Evolutionary conservation across 805 yeast species (phyloP), one percentile per base, ranked within the genome.

Genomic region (Suhomyces tanzawaensis): DNA sequence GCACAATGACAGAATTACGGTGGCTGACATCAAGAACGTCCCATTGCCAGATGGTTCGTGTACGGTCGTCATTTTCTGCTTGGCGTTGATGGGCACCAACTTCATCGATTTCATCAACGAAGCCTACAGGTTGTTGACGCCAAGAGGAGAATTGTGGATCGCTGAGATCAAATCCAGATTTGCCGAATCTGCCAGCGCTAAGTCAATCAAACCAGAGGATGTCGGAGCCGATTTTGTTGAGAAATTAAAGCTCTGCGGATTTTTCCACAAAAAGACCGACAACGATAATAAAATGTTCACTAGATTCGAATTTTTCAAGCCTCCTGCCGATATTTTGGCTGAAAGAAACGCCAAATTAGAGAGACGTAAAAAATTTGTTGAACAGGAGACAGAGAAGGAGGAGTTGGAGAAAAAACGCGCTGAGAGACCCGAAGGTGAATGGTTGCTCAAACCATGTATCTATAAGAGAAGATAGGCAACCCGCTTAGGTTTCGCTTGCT

Each of bases 21-120:
- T 91, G n/a, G 97, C 98, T 0, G 99, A 93, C 66, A 86, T 93
- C 48, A 84, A 80, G 56, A 74, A 87, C 52, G 96, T 91, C 8
- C 99, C 99, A 15, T 62, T 93, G 46, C 74, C 71, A 2, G 88
- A 89, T 56, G 74, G 74, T 37, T 82, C 93, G 1, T 88, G 93
- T 52, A 77, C 89, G 17, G 72, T 93, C 31, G 99, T 87, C n/a
- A 77, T 93, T 4, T 93, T 90, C 62, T 93, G 99, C 61, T 71
- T 93, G 34, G 93, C 98, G 0, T 69, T 93, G 42, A 93, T 93
- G 99, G 99, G 99, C 3, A 91, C 98, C 3, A 93, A 93, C 57
- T 89, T 91, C 57, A 66, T 90, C 44, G 98, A 93, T 57, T 93
- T 93, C 56, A 78, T 93, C 37, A 72, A 81, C 41, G 99, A 93